Percentiles rank a stretch among this genome's conserved stretches.
phyloP scores from a whole-genome alignment of 495 filamentous ascomycete species.

The Hypoxylon subgilvum region DNA sequence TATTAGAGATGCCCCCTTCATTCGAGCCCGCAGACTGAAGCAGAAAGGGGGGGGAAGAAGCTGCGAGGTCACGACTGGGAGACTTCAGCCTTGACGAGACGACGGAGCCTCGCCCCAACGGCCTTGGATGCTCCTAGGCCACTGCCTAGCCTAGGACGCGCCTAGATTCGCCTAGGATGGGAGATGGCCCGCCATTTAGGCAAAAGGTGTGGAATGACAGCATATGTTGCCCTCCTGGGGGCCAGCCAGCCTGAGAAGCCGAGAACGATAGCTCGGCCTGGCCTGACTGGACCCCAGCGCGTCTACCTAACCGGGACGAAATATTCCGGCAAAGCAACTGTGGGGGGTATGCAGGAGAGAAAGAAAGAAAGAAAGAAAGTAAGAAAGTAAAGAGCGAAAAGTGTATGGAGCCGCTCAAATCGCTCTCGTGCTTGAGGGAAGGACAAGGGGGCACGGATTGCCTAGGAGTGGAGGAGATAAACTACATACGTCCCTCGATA shows the following conservation, averaged over 20 bases:
- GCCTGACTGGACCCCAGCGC: slow-evolving; percentile 17
- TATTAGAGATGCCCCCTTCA: slow-evolving; percentile 11
- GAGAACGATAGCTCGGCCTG: slow-evolving; percentile 31
- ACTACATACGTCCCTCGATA: slow-evolving; percentile 16
- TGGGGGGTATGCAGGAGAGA: slow-evolving; percentile 4
- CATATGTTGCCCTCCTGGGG: slow-evolving; percentile 18
- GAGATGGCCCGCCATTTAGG: slow-evolving; percentile 39
- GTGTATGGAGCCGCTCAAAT: slow-evolving; percentile 6
- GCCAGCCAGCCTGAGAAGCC: slow-evolving; percentile 30
- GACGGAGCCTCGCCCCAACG: slow-evolving; percentile 28
- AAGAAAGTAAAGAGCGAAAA: neutral
- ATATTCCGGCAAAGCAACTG: slow-evolving; percentile 22
- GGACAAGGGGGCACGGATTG: slow-evolving; percentile 14
- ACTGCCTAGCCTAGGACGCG: slow-evolving; percentile 17
- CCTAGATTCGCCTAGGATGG: slow-evolving; percentile 33
- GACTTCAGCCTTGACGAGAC: slow-evolving; percentile 29
- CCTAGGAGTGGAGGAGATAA: slow-evolving; percentile 16
- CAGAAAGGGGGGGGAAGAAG: neutral
- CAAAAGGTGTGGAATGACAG: slow-evolving; percentile 42
- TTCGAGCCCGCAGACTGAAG: neutral
- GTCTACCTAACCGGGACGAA: slow-evolving; percentile 27
- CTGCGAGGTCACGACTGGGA: slow-evolving; percentile 9
- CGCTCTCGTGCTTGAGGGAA: slow-evolving; percentile 1
- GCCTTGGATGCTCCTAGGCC: slow-evolving; percentile 4
- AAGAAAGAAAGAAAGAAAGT: neutral